These are phyloP conservation scores for Bocquillonia castaneifolia DNA, from an alignment of 441 rosid genomes.

Conservation along the genomic window DNA sequence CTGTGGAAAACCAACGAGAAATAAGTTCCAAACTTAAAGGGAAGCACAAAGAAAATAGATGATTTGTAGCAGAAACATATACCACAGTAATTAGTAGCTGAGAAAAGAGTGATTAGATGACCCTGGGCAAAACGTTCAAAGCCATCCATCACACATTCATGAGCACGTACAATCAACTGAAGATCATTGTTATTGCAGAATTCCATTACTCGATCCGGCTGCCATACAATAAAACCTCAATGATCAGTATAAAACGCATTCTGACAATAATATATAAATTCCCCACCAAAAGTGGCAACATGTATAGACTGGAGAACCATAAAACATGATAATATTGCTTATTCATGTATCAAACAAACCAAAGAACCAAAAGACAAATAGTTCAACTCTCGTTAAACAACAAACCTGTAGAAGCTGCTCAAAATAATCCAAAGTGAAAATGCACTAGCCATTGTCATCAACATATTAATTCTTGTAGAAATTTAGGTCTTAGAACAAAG, in stretches of 20 bases:
- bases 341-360: neutral
- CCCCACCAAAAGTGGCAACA: neutral
- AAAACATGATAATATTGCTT: neutral
- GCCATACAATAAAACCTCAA: slow-evolving; percentile 27
- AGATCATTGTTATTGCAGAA: slow-evolving; percentile 97
- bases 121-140: slow-evolving; percentile 98
- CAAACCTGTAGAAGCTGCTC: neutral
- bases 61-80: slow-evolving; percentile 29
- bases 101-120: slow-evolving; percentile 93
- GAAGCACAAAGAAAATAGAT: neutral
- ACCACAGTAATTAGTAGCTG: slow-evolving; percentile 98
- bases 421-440: too few relatives aligned
- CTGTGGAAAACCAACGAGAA: slow-evolving; percentile 32
- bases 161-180: slow-evolving; percentile 93
- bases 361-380: neutral
- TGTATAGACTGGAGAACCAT: neutral
- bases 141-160: slow-evolving; percentile 99
- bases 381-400: neutral
- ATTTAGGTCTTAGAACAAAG: neutral
- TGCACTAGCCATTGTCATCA: neutral
- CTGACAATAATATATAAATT: neutral
- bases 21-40: neutral
- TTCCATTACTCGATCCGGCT: slow-evolving; percentile 99
- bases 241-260: slow-evolving; percentile 20
- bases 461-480: neutral